Base-by-base conservation (phyloP, 1,284 basidiomycete genomes). In the Trichosporon sp. region DNA sequence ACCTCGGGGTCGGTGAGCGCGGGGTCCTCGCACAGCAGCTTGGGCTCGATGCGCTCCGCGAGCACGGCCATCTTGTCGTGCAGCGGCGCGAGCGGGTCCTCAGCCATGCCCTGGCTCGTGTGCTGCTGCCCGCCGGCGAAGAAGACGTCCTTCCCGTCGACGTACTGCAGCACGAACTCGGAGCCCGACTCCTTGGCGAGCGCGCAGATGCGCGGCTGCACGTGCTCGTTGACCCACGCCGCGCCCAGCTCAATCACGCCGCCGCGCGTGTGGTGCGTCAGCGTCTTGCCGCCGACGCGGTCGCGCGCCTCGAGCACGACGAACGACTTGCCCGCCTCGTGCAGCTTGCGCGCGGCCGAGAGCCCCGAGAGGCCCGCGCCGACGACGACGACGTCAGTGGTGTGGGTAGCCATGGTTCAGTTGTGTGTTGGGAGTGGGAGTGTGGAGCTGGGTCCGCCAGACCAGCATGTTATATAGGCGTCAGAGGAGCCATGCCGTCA, bases 341-440 rank as follows among this genome's bases (percentile, higher is more conserved):
- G 65, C 23, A 72, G 65, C 47, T 51, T 62, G 44, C 70, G 65
- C 8, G 70, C 70, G 8, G 70, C 70, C 4, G 51, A 29, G 7
- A 69, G 64, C 18, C 70, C 70, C 1, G 70, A 65, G 18, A 68
- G 70, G 35, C 70, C 70, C 7, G 70, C 70, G 5, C 70, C 70
- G 64, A 72, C 53, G 27, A 72, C 53, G 66, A 72, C 67, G 15
- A 69, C 65, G 56, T 72, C 70, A 11, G 65, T 35, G 9, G 31
- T 65, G 27, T 21, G 31, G 27, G 42, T 51, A 44, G 42, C 11
- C 34, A 25, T 23, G 8, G n/a, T 13, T 21, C n/a, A 15, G 58
- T n/a, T 9, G 29, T 2, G 25, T 32, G 15, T 13, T 11, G 29
- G 31, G 6, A 11, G 15, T 23, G 58, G 4, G 58, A n/a, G 27